phyloP scores from a whole-genome alignment of 306 rosid species.

The Acmispon strigosus region DNA sequence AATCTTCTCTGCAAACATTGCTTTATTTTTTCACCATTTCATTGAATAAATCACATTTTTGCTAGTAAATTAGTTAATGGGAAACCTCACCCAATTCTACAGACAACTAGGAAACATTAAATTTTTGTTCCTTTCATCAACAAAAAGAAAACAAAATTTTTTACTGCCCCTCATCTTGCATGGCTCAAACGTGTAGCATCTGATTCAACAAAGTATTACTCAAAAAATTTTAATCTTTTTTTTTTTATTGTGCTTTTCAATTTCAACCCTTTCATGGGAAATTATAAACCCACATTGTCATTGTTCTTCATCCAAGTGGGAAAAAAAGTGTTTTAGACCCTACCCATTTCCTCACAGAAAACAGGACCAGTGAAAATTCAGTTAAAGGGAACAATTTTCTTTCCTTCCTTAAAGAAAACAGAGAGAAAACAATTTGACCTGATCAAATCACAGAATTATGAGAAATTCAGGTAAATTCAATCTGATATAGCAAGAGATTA shows the following conservation, averaged over 20 bases:
- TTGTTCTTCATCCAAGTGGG: slow-evolving; percentile 15
- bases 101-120: slow-evolving; percentile 33
- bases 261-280: background rate
- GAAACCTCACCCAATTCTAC: slow-evolving; percentile 38
- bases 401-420: background rate
- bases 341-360: slow-evolving; percentile 16
- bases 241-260: background rate
- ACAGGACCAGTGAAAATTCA: slow-evolving; percentile 12
- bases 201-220: background rate
- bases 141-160: background rate
- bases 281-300: slow-evolving; percentile 23
- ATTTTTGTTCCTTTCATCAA: background rate
- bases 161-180: slow-evolving; percentile 35
- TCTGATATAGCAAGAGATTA: background rate
- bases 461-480: background rate
- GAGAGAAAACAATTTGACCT: slow-evolving; percentile 9
- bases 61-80: background rate
- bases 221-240: background rate
- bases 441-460: slow-evolving; percentile 13
- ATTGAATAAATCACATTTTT: slow-evolving; percentile 31
- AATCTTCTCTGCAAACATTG: slow-evolving; percentile 68
- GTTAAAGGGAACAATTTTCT: background rate
- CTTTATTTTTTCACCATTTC: slow-evolving; percentile 27
- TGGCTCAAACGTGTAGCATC: slow-evolving; percentile 51
- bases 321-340: background rate